Conservation (phyloP, 1,284 basidiomycete species). For the Sphagnurus paluster region DNA sequence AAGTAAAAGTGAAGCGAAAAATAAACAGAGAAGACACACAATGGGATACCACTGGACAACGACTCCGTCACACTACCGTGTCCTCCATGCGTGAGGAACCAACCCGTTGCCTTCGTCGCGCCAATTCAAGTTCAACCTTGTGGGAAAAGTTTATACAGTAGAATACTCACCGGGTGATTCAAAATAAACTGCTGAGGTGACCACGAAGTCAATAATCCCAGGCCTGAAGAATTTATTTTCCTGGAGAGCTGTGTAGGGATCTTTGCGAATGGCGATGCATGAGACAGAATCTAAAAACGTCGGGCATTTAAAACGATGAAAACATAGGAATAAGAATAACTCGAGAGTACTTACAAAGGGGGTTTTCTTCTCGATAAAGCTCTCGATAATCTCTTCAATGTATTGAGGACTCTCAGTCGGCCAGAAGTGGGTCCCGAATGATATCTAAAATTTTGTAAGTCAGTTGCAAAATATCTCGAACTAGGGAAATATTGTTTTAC, state of each 20-base stretch:
- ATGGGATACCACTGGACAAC: conserved; percentile 11
- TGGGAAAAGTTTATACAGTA: not conserved
- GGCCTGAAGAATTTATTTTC: conserved; percentile 14
- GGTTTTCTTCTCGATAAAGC: conserved; percentile 16
- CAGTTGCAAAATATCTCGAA: not conserved
- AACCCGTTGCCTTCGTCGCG: conserved; percentile 20
- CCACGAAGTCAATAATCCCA: conserved; percentile 19
- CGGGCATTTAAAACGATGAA: too few species aligned
- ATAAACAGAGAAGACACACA: not conserved
- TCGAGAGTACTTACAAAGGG: conserved; percentile 22
- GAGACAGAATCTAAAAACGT: conserved; percentile 10
- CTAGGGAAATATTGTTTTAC: conserved; percentile 7
- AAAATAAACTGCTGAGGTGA: conserved; percentile 23
- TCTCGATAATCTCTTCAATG: conserved; percentile 19
- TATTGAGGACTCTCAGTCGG: conserved; percentile 16
- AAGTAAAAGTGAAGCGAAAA: not conserved
- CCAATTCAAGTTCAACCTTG: not conserved
- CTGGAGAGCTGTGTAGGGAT: conserved; percentile 4
- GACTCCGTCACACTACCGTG: conserved; percentile 19
- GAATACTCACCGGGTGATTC: conserved; percentile 17
- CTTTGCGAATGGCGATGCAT: conserved; percentile 11
- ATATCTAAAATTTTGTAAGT: conserved; percentile 18
- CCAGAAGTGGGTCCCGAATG: conserved; percentile 24
- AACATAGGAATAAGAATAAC: too few species aligned
- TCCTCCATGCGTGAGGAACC: too few species aligned